Evolutionary conservation across 768 basidiomycete species (phyloP), one percentile per base, ranked within the genome.

Genomic region (Myochromella boudieri): DNA sequence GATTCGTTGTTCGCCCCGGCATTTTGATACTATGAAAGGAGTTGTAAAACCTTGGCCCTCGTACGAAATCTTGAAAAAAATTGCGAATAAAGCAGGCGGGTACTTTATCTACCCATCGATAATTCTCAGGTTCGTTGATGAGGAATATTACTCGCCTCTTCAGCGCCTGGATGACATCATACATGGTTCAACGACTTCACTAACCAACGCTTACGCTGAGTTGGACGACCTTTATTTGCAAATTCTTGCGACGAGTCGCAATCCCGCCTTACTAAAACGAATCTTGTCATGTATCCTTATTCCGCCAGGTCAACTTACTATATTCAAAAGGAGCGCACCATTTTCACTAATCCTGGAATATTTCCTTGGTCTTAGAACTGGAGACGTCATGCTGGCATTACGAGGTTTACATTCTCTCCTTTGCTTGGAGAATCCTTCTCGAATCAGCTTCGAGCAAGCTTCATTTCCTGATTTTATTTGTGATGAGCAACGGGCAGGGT

Each of bases 221-320:
- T 24, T 39, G 21, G 37, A 39, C 37, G 25, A 14, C n/a, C 37
- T 39, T 4, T 39, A 39, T 25, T 6, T 6, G 9, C 25, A 26
- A 4, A 46, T 46, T 12, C 20, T 46, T n/a, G 27, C 45, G 15
- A 38, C 37, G 4, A 29, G 37, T 9, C 27, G 1, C 1, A 31
- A 46, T n/a, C n/a, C 12, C 3, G 6, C 17, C 12, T 37, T 46
- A 9, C 37, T 46, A n/a, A 37, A 38, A 10, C 27, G 29, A 3
- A 39, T 46, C 3, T 28, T 46, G 15, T 36, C 37, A 7, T 46
- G 37, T 11, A 37, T 37, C n/a, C 37, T 46, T 11, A 14, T 39
- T n/a, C 21, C 10, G n/a, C n/a, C n/a, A n/a, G n/a, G n/a, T n/a
- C n/a, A n/a, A 6, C 12, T 25, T 7, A n/a, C 5, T 26, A 39